Evolutionary conservation across 768 basidiomycete species (phyloP).

Genomic region (Pleurotus djamor): DNA sequence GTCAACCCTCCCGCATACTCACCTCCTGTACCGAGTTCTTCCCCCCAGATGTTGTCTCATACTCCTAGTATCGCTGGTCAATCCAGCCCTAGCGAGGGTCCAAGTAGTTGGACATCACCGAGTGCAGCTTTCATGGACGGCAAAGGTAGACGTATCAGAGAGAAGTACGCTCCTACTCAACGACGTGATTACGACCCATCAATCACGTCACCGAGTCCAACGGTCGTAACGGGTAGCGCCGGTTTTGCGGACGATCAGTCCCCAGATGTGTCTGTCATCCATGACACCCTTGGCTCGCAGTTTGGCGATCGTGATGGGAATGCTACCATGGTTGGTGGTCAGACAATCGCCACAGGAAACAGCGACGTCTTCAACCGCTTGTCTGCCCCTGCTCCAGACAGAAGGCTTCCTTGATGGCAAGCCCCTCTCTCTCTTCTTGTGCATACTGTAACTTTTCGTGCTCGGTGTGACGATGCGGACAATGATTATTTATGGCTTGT

Average conservation of each 20-base stretch:
- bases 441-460: background rate
- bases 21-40: background rate
- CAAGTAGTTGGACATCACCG: background rate
- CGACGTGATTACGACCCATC: constrained; percentile 3
- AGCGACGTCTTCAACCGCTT: background rate
- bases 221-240: constrained; percentile 2
- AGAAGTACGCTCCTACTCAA: background rate
- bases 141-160: background rate
- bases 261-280: background rate
- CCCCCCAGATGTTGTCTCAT: background rate
- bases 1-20: constrained; percentile 4
- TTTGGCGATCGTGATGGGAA: background rate
- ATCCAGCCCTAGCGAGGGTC: constrained; percentile 1
- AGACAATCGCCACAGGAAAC: background rate
- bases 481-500: constrained; percentile 6
- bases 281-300: background rate
- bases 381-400: background rate
- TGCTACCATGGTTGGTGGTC: background rate
- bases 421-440: too few relatives aligned
- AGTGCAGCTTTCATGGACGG: background rate
- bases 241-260: background rate
- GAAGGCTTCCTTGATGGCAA: background rate
- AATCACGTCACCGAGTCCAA: constrained; percentile 4
- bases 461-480: constrained; percentile 3
- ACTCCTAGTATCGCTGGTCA: background rate